These are phyloP conservation scores for Mesostigma viride DNA, from an alignment of 139 green algal genomes.

Conservation along the genomic window DNA sequence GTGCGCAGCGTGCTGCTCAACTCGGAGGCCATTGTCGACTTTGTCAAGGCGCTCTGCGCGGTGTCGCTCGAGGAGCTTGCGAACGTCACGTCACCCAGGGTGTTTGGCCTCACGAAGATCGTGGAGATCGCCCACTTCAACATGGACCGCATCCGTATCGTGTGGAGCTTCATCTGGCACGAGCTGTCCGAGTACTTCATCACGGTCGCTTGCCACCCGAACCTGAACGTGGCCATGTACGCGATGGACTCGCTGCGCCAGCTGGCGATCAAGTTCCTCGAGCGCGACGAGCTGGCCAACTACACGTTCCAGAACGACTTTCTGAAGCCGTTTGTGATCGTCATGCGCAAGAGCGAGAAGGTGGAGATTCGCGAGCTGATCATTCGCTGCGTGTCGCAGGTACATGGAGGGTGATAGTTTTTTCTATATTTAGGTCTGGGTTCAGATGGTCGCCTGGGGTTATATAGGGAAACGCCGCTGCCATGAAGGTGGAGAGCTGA, in stretches of 20 bases:
- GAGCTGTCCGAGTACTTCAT: conserved; percentile 91
- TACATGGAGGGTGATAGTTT: too few relatives aligned
- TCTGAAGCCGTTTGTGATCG: conserved; percentile 89
- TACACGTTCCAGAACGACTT: conserved; percentile 99
- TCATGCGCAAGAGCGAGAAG: conserved; percentile 74
- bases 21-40: conserved; percentile 79
- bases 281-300: conserved; percentile 93
- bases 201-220: conserved; percentile 56
- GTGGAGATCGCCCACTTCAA: conserved; percentile 97
- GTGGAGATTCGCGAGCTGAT: conserved; percentile 94
- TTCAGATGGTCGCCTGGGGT: too few relatives aligned
- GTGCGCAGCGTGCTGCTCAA: conserved; percentile 47
- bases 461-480: too few relatives aligned
- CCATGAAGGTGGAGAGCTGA: too few relatives aligned
- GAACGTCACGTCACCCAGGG: conserved; percentile 49
- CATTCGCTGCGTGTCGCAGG: conserved; percentile 76
- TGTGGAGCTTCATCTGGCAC: conserved; percentile 90
- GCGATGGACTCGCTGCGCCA: conserved; percentile 67
- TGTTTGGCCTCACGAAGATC: conserved; percentile 89
- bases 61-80: conserved; percentile 57
- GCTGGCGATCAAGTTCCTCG: conserved; percentile 80
- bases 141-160: conserved; percentile 89
- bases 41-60: conserved; percentile 70
- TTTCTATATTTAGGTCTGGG: conserved; percentile 31
- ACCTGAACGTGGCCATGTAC: conserved; percentile 76